A percentile compares a stretch with the other conserved stretches of the same genome.
Evolutionary conservation across 2,329 filamentous ascomycete species (phyloP).

Genomic region (Coccinonectria pachysandricola): DNA sequence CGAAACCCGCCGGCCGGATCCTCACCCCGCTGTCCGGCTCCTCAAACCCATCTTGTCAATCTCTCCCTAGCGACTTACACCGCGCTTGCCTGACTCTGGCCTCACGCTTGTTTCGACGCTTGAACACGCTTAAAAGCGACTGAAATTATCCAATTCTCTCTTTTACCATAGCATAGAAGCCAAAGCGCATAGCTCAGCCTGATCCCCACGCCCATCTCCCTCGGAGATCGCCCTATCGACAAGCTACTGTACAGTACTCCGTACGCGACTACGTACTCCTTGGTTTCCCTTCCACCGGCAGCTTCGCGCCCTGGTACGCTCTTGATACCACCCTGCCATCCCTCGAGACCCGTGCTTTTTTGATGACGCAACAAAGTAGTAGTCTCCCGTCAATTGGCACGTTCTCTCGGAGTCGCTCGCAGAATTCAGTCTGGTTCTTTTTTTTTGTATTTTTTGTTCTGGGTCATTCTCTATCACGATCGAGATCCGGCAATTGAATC

Average conservation of each 20-base stretch:
- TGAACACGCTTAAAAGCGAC: no score
- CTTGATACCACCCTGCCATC: no score
- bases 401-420: no score
- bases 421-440: slow-evolving; percentile 8
- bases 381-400: slow-evolving; percentile 12
- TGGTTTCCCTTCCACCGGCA: no score
- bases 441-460: slow-evolving; percentile 12
- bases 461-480: slow-evolving; percentile 10
- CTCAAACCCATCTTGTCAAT: not conserved
- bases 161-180: slow-evolving; percentile 11
- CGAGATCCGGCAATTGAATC: slow-evolving; percentile 4
- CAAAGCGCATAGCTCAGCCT: slow-evolving; percentile 15
- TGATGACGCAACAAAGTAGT: slow-evolving; percentile 15
- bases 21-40: not conserved
- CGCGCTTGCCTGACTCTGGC: slow-evolving; percentile 2
- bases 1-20: not conserved
- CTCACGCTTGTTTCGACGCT: slow-evolving; percentile 5
- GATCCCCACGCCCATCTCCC: slow-evolving; percentile 18
- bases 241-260: no score
- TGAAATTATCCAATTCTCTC: slow-evolving; percentile 9
- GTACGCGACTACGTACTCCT: no score
- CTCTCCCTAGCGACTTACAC: not conserved
- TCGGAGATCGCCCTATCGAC: no score
- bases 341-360: slow-evolving; percentile 14
- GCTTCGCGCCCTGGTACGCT: no score